Base-by-base conservation (phyloP, 2,329 filamentous ascomycete species). In the Dactylellina cionopaga region DNA sequence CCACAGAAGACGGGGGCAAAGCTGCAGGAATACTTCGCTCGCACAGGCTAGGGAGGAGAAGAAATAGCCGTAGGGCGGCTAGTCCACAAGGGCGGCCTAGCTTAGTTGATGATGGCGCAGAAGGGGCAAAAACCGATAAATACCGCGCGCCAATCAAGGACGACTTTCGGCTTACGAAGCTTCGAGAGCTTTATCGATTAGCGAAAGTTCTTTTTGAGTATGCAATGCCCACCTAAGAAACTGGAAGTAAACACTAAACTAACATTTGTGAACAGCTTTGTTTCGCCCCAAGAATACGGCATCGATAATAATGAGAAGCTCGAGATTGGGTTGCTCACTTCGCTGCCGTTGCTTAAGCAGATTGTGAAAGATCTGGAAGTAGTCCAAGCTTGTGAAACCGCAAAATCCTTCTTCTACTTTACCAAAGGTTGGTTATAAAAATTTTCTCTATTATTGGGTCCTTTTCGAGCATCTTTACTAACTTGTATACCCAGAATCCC, bases 391-490 rank as follows among this genome's bases (percentile, higher is more conserved):
- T 96, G 92, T 0, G 90, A 94, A 58, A 91, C 96, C 76, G 92
- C 93, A 44, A 97, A 97, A 79, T 94, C 90, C 1, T 98, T 98
- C 83, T 92, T 98, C 81, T 99, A 99, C 83, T 99, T 99, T 81
- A 99, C 95, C 75, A 99, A 99, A 81, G 75, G 75, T 76, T 46
- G 10, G 54, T 58, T 9, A 11, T 10, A 15, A 5, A 47, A n/a
- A 15, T 27, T 31, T 11, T n/a, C n/a, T n/a, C n/a, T n/a, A n/a
- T n/a, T n/a, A n/a, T n/a, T n/a, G n/a, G n/a, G n/a, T n/a, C n/a
- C 13, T 5, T 6, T 19, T 11, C 31, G 1, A 6, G n/a, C 19
- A 31, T 15, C 9, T 25, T 31, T 47, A 29, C 44, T n/a, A n/a
- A 25, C 11, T 58, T 24, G 25, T 19, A 27, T 29, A 5, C 22